Conservation (phyloP, 108 stramenopile genomes). For the Nitzschia inconspicua region DNA sequence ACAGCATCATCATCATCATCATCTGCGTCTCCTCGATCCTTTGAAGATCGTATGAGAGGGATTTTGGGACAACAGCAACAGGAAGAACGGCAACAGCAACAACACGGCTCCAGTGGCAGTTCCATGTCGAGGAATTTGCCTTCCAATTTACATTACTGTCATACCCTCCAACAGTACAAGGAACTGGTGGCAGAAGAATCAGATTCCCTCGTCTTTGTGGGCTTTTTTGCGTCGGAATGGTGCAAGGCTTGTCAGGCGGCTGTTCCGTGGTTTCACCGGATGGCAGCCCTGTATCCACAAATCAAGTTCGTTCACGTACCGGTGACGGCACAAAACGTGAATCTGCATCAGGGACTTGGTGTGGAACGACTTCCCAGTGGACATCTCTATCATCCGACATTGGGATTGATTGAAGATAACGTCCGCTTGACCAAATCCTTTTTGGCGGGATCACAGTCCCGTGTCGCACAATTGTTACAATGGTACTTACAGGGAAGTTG, state of each 20-base stretch:
- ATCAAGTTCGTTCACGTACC: slow-evolving; percentile 72
- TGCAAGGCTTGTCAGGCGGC: slow-evolving; percentile 64
- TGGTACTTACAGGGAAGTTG: no score
- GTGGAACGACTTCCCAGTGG: slow-evolving; percentile 53
- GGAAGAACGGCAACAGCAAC: no score
- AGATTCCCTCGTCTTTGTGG: slow-evolving; percentile 36
- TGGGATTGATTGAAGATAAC: slow-evolving; percentile 58
- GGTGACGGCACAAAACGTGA: slow-evolving; percentile 47
- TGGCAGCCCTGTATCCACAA: slow-evolving; percentile 30
- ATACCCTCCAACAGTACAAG: slow-evolving; percentile 53
- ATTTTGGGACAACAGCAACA: no score
- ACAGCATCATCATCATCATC: no score
- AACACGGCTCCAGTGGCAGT: no score
- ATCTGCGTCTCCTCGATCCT: no score
- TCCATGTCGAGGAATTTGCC: no score
- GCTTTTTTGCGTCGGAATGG: slow-evolving; percentile 59
- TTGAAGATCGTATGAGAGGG: no score
- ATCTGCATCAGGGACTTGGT: slow-evolving; percentile 61
- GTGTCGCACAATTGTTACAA: no score
- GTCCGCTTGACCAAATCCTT: no score
- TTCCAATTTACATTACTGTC: no score
- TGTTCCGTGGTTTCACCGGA: slow-evolving; percentile 32
- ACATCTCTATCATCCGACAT: slow-evolving; percentile 70
- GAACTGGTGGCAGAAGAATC: slow-evolving; percentile 34
- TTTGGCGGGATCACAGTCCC: no score